Conservation (phyloP, 345 rosid genomes). For the Streptanthus diversifolius region DNA sequence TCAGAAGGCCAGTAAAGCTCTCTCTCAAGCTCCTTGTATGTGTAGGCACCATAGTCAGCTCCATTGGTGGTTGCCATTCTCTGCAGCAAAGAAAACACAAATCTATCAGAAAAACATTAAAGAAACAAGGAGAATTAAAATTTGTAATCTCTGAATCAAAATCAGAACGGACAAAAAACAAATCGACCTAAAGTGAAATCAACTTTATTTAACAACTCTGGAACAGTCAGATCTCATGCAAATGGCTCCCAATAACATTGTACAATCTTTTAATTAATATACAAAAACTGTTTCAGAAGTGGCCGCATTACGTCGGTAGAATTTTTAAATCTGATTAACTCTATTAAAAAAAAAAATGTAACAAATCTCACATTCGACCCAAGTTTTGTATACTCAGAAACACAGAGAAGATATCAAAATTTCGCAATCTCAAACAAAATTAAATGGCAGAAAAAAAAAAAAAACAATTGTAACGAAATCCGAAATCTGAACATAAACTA, state of each 20-base stretch:
- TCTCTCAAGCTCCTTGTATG: conserved; percentile 75
- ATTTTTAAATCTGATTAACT: background rate
- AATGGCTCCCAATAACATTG: background rate
- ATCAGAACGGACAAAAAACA: background rate
- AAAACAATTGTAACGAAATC: background rate
- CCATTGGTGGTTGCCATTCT: conserved; percentile 73
- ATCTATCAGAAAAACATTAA: background rate
- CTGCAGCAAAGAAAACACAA: conserved; percentile 33
- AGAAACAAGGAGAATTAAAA: background rate
- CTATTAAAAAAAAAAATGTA: background rate
- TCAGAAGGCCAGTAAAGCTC: conserved; percentile 93
- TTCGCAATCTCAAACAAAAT: background rate
- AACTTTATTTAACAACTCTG: background rate
- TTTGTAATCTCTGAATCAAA: background rate
- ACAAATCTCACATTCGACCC: background rate
- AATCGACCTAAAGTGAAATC: background rate
- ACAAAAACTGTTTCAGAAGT: background rate
- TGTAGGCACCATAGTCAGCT: conserved; percentile 66
- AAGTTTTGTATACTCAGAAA: background rate
- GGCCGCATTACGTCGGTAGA: background rate
- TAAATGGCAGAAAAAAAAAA: background rate
- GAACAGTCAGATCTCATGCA: conserved; percentile 26
- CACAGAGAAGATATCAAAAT: background rate
- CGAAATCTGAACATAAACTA: background rate
- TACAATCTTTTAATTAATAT: background rate